phyloP scores from a whole-genome alignment of 2,329 filamentous ascomycete species.

The Arthrobotrys conoides region DNA sequence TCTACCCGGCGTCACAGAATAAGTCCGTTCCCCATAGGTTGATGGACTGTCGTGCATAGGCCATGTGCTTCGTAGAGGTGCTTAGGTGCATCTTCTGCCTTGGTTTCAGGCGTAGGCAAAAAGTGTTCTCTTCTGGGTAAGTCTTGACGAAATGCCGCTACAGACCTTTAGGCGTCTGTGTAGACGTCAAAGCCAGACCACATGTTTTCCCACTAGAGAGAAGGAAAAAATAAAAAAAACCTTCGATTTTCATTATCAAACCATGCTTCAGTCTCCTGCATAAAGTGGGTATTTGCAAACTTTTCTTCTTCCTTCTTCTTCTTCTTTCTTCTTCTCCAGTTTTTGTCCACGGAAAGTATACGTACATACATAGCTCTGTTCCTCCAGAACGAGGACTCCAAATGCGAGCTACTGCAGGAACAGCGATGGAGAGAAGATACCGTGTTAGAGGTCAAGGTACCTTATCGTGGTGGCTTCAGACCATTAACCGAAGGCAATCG shows the following conservation, averaged over 20 bases:
- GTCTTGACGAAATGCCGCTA: conserved; percentile 60
- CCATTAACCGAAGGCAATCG: conserved; percentile 57
- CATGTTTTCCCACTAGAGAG: conserved; percentile 34
- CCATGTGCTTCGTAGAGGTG: conserved; percentile 34
- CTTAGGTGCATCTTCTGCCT: conserved; percentile 51
- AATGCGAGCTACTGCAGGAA: conserved; percentile 57
- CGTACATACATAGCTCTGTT: conserved; percentile 15
- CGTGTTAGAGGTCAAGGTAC: conserved; percentile 27
- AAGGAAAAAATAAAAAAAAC: not conserved
- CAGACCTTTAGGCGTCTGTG: conserved; percentile 46
- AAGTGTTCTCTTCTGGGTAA: conserved; percentile 50
- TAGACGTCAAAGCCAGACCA: conserved; percentile 56
- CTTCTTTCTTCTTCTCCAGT: conserved; percentile 8
- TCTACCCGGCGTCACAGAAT: conserved; percentile 43
- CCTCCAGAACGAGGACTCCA: conserved; percentile 29
- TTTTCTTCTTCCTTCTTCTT: conserved; percentile 27
- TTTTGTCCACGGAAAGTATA: conserved; percentile 36
- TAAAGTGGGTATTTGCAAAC: conserved; percentile 43
- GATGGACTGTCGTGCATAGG: conserved; percentile 44
- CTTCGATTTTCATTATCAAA: conserved; percentile 33
- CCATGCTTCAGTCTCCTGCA: conserved; percentile 54
- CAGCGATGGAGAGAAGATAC: conserved; percentile 37
- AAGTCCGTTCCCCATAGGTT: conserved; percentile 59
- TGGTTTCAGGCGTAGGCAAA: conserved; percentile 55
- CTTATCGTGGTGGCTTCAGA: conserved; percentile 56